phyloP scores from a whole-genome alignment of 495 filamentous ascomycete genomes.

The Penicillium chermesinum region DNA sequence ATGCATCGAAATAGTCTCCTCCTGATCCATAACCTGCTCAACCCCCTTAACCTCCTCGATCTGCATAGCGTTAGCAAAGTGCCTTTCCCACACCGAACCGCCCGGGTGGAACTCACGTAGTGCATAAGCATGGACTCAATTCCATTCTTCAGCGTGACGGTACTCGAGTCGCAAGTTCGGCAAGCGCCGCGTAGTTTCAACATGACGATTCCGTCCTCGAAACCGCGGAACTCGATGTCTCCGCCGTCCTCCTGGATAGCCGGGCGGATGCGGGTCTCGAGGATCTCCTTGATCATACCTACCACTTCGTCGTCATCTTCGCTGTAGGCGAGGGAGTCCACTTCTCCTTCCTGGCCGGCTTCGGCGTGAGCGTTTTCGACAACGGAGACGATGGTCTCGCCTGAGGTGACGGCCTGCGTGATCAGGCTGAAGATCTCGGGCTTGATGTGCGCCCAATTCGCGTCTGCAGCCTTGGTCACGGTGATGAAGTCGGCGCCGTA shows the following conservation, averaged over 20 bases:
- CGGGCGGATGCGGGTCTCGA: constrained; percentile 90
- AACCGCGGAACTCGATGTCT: constrained; percentile 91
- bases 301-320: constrained; percentile 90
- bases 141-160: constrained; percentile 90
- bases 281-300: constrained; percentile 96
- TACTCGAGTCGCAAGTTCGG: constrained; percentile 91
- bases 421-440: constrained; percentile 94
- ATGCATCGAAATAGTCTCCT: constrained; percentile 82
- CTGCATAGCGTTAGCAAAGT: constrained; percentile 36
- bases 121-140: constrained; percentile 98
- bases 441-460: constrained; percentile 90
- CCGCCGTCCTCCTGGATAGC: constrained; percentile 97
- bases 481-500: constrained; percentile 96
- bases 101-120: constrained; percentile 45
- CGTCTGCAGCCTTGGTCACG: constrained; percentile 81
- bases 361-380: constrained; percentile 56
- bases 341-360: constrained; percentile 48
- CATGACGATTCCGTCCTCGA: constrained; percentile 76
- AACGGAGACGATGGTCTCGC: constrained; percentile 73
- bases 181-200: constrained; percentile 91
- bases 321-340: constrained; percentile 69
- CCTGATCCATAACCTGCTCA: constrained; percentile 82
- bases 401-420: constrained; percentile 79
- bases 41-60: constrained; percentile 96
- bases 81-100: constrained; percentile 30